phyloP scores from a whole-genome alignment of 2,329 filamentous ascomycete genomes.

The Aspergillus bombycis region DNA sequence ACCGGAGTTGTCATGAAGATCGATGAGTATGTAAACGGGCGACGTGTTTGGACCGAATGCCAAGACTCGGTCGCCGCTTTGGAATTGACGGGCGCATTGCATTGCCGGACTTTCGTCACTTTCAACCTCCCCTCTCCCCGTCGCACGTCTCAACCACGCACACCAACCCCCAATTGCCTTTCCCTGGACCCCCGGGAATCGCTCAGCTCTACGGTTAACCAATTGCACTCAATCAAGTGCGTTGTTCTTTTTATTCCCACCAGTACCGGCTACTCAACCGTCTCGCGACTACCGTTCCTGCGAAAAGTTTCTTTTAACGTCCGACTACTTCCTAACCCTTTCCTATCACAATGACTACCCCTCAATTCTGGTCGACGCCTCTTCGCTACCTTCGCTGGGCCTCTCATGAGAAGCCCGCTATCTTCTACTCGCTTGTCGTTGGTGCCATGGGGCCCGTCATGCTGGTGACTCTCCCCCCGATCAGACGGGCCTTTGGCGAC shows the following conservation, averaged over 20 bases:
- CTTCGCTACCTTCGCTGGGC: slow-evolving; percentile 87
- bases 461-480: slow-evolving; percentile 71
- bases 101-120: slow-evolving; percentile 34
- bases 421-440: slow-evolving; percentile 83
- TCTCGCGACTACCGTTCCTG: slow-evolving; percentile 6
- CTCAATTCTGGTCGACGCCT: slow-evolving; percentile 82
- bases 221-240: background rate
- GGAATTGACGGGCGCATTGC: slow-evolving; percentile 24
- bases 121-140: slow-evolving; percentile 30
- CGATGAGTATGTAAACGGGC: slow-evolving; percentile 37
- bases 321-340: slow-evolving; percentile 21
- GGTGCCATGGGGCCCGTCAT: slow-evolving; percentile 72
- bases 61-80: slow-evolving; percentile 39
- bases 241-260: background rate
- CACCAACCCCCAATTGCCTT: slow-evolving; percentile 10
- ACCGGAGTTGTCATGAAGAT: slow-evolving; percentile 8
- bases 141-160: slow-evolving; percentile 10
- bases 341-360: slow-evolving; percentile 51
- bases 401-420: slow-evolving; percentile 81
- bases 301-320: slow-evolving; percentile 28
- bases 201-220: background rate
- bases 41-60: slow-evolving; percentile 48
- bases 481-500: slow-evolving; percentile 75
- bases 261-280: background rate
- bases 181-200: slow-evolving; percentile 2